Conservation (phyloP, 495 filamentous ascomycete species). For the Xylaria castorea region DNA sequence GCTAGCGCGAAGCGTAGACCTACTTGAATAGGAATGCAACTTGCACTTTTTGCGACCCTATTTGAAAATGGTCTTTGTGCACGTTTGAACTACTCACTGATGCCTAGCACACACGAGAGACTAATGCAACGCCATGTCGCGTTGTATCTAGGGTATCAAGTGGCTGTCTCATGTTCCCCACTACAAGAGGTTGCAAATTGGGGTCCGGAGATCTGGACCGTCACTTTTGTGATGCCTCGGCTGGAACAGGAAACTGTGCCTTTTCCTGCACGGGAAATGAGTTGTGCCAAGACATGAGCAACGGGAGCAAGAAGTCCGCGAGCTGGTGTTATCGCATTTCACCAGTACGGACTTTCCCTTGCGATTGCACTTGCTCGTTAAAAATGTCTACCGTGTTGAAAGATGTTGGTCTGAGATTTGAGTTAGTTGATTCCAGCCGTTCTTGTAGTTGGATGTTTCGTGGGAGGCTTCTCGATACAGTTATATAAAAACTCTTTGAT, state of each 20-base stretch:
- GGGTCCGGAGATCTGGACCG: slow-evolving; percentile 15
- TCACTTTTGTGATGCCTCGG: neutral
- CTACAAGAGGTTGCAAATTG: slow-evolving; percentile 7
- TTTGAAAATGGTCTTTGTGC: neutral
- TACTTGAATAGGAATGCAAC: neutral
- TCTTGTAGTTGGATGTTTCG: neutral
- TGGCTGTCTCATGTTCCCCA: neutral
- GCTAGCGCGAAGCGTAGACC: neutral
- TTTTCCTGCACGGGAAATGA: slow-evolving; percentile 18
- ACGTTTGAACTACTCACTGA: neutral
- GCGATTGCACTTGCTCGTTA: neutral
- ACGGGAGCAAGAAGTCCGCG: neutral
- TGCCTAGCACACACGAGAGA: neutral
- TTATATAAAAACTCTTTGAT: neutral
- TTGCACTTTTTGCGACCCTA: slow-evolving; percentile 7
- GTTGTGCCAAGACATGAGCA: neutral
- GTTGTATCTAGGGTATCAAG: neutral
- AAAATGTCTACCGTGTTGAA: neutral
- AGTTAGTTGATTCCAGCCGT: neutral
- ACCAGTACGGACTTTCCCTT: too few species aligned
- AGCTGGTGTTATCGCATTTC: neutral
- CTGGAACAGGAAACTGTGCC: neutral
- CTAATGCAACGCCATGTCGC: neutral
- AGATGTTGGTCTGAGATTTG: neutral
- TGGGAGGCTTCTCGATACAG: neutral